These are phyloP conservation scores for Aspergillus spinulosporus DNA, from an alignment of 2,329 filamentous ascomycete genomes.

Conservation along the genomic window DNA sequence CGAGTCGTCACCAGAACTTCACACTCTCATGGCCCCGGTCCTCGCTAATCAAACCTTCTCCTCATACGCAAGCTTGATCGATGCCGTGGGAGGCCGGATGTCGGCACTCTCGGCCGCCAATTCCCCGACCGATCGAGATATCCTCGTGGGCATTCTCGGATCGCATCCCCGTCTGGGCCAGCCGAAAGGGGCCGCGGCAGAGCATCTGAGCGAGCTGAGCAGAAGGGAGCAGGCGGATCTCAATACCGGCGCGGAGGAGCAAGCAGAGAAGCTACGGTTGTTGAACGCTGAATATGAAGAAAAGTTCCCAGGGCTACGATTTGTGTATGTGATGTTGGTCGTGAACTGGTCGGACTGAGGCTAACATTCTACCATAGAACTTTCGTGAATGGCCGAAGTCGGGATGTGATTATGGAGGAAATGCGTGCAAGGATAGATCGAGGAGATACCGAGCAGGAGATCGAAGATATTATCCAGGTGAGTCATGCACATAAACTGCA, in stretches of 20 bases:
- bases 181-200: slow-evolving; percentile 49
- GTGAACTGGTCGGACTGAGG: not conserved
- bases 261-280: slow-evolving; percentile 52
- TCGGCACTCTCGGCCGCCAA: slow-evolving; percentile 57
- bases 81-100: slow-evolving; percentile 64
- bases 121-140: slow-evolving; percentile 53
- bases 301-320: slow-evolving; percentile 78
- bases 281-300: slow-evolving; percentile 79
- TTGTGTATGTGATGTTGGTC: slow-evolving; percentile 48
- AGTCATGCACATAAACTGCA: slow-evolving; percentile 22
- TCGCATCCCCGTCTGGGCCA: slow-evolving; percentile 83
- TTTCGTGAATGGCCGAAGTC: slow-evolving; percentile 80
- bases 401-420: slow-evolving; percentile 75
- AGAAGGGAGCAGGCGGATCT: slow-evolving; percentile 79
- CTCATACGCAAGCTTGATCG: slow-evolving; percentile 70
- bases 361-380: slow-evolving; percentile 52
- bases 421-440: slow-evolving; percentile 74
- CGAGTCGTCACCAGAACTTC: slow-evolving; percentile 75
- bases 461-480: slow-evolving; percentile 73
- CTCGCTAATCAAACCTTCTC: slow-evolving; percentile 61
- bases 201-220: slow-evolving; percentile 70
- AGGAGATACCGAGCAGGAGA: slow-evolving; percentile 66
- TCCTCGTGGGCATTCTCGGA: slow-evolving; percentile 70
- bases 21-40: slow-evolving; percentile 68
- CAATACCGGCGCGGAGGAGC: slow-evolving; percentile 54